A percentile compares a stretch with the other conserved stretches of the same genome.
These are phyloP conservation scores for Hypoxylon rubiginosum DNA, from an alignment of 2,329 filamentous ascomycete genomes.

Conservation along the genomic window DNA sequence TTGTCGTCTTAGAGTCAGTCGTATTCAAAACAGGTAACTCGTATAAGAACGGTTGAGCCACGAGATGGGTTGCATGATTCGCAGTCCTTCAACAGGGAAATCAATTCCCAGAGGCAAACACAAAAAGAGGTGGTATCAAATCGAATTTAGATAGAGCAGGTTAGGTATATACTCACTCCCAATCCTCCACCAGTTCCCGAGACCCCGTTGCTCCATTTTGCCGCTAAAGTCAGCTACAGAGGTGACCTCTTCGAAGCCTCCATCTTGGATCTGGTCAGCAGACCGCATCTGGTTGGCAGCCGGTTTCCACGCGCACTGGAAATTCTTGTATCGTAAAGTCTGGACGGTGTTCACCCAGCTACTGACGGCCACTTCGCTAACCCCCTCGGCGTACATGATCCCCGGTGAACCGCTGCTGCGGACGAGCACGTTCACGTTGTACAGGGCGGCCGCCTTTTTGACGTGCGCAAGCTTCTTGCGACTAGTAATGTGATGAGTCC, in stretches of 20 bases:
- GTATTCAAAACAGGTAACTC: background rate
- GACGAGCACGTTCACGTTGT: constrained; percentile 72
- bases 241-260: constrained; percentile 68
- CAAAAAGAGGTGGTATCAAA: no score
- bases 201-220: constrained; percentile 70
- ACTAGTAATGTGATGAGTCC: constrained; percentile 85
- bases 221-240: constrained; percentile 74
- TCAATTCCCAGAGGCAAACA: background rate
- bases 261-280: constrained; percentile 5
- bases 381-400: constrained; percentile 82
- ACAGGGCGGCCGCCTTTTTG: constrained; percentile 72
- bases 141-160: constrained; percentile 5
- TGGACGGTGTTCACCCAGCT: constrained; percentile 76
- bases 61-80: background rate
- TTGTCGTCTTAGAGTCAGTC: constrained; percentile 11
- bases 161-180: constrained; percentile 80
- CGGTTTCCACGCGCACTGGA: constrained; percentile 65
- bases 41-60: background rate
- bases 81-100: background rate
- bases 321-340: constrained; percentile 78
- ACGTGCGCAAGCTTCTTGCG: constrained; percentile 76
- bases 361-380: constrained; percentile 65
- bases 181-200: constrained; percentile 75
- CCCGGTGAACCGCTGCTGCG: constrained; percentile 78
- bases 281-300: background rate